phyloP scores from a whole-genome alignment of 1,284 basidiomycete species.

The Ganoderma sp. region DNA sequence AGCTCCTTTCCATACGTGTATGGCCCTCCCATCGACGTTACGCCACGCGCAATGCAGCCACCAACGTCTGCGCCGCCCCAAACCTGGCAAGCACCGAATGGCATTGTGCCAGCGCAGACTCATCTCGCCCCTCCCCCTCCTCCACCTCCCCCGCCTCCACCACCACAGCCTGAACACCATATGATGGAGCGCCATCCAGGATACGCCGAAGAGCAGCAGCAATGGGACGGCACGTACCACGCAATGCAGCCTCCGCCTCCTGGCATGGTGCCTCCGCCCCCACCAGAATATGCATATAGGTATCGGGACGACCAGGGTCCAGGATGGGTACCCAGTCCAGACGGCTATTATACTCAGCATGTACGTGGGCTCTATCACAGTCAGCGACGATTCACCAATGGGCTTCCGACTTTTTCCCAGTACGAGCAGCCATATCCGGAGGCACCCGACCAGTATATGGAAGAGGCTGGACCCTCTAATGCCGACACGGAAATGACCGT shows the following conservation, averaged over 20 bases:
- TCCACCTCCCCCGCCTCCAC: constrained; percentile 38
- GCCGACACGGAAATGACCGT: constrained; percentile 42
- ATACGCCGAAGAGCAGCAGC: constrained; percentile 51
- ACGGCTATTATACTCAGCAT: constrained; percentile 63
- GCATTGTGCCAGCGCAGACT: constrained; percentile 68
- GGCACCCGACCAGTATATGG: constrained; percentile 51
- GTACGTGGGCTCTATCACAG: constrained; percentile 35
- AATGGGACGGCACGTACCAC: constrained; percentile 52
- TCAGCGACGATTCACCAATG: background rate
- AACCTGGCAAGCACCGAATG: constrained; percentile 64
- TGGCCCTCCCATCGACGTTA: constrained; percentile 46
- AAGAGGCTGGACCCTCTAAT: constrained; percentile 53
- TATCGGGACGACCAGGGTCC: constrained; percentile 59
- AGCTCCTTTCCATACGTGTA: constrained; percentile 56
- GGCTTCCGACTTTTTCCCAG: constrained; percentile 28
- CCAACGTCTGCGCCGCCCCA: constrained; percentile 56
- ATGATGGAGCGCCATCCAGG: constrained; percentile 55
- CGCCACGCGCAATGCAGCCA: constrained; percentile 52
- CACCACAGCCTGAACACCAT: constrained; percentile 39
- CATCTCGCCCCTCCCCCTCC: constrained; percentile 54
- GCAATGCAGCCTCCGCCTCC: constrained; percentile 49
- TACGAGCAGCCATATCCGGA: constrained; percentile 53
- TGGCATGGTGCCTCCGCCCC: constrained; percentile 49
- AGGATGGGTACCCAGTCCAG: constrained; percentile 45
- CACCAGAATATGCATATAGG: constrained; percentile 58